Evolutionary conservation across 2,329 filamentous ascomycete genomes (phyloP).

Genomic region (Macrophomina phaseolina): DNA sequence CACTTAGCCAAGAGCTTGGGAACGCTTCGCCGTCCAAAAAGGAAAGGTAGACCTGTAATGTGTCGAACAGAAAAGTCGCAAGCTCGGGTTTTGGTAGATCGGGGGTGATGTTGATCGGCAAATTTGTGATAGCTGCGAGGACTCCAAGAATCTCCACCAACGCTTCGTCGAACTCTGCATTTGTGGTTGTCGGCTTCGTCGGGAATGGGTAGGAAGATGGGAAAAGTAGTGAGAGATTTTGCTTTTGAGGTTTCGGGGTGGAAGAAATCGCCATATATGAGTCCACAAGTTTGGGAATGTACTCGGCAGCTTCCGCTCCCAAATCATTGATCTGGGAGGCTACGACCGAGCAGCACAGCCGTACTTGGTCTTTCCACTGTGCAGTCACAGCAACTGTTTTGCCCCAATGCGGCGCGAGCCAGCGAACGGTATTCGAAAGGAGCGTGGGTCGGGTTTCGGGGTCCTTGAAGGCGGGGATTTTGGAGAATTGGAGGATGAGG

Average conservation of each 20-base stretch:
- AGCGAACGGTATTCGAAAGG: slow-evolving; percentile 81
- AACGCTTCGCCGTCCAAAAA: slow-evolving; percentile 90
- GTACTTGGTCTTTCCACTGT: slow-evolving; percentile 91
- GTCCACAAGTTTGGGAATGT: slow-evolving; percentile 88
- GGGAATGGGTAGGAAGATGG: slow-evolving; percentile 90
- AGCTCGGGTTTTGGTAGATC: slow-evolving; percentile 78
- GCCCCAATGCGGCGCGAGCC: slow-evolving; percentile 95
- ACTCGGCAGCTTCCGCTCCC: slow-evolving; percentile 81
- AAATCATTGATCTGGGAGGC: slow-evolving; percentile 82
- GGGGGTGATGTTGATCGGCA: slow-evolving; percentile 74
- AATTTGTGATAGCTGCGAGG: slow-evolving; percentile 79
- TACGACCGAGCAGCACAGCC: slow-evolving; percentile 89
- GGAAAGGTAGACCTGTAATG: slow-evolving; percentile 84
- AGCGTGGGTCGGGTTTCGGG: slow-evolving; percentile 76
- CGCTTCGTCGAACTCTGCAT: slow-evolving; percentile 78
- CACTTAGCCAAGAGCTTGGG: slow-evolving; percentile 86
- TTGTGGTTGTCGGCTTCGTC: slow-evolving; percentile 66
- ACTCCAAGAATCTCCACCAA: slow-evolving; percentile 88
- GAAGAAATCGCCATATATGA: slow-evolving; percentile 81
- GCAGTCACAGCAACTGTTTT: slow-evolving; percentile 73
- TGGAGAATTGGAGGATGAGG: slow-evolving; percentile 89
- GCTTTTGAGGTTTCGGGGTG: slow-evolving; percentile 64
- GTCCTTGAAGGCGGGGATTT: slow-evolving; percentile 79
- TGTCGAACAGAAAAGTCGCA: slow-evolving; percentile 75
- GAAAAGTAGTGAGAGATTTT: slow-evolving; percentile 82